phyloP scores from a whole-genome alignment of 441 rosid species.

The Cnidoscolus chayamansa region DNA sequence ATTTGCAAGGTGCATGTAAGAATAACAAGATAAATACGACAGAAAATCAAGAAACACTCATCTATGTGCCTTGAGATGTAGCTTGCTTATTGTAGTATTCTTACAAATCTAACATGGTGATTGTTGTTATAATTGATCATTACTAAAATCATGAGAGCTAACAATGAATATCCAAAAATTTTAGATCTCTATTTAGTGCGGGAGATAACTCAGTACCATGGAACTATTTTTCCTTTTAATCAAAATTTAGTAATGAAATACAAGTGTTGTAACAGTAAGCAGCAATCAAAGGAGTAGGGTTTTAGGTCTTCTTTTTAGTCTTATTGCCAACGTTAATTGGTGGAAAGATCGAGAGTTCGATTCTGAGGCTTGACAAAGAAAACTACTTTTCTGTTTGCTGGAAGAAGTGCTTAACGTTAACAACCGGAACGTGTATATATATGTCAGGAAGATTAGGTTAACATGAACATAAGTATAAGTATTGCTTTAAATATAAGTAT shows the following conservation, averaged over 20 bases:
- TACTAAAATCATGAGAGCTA: slow-evolving; percentile 1
- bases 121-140: slow-evolving; percentile 19
- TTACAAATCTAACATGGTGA: background rate
- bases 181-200: too few species aligned
- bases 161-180: slow-evolving; percentile 3
- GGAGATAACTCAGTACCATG: too few species aligned
- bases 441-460: slow-evolving; percentile 2
- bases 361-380: background rate
- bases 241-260: background rate
- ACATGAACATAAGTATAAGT: background rate
- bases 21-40: slow-evolving; percentile 23
- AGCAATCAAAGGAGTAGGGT: background rate
- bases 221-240: background rate
- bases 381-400: background rate
- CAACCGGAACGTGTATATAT: background rate
- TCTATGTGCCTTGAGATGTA: slow-evolving; percentile 12
- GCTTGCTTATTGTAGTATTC: background rate
- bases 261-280: background rate
- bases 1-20: slow-evolving; percentile 30
- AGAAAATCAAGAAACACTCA: slow-evolving; percentile 14
- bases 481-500: too few species aligned
- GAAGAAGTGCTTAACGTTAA: background rate
- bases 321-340: background rate
- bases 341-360: background rate
- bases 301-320: background rate